Evolutionary conservation across 2,329 filamentous ascomycete genomes (phyloP).

Genomic region (Clarireedia hainanense): DNA sequence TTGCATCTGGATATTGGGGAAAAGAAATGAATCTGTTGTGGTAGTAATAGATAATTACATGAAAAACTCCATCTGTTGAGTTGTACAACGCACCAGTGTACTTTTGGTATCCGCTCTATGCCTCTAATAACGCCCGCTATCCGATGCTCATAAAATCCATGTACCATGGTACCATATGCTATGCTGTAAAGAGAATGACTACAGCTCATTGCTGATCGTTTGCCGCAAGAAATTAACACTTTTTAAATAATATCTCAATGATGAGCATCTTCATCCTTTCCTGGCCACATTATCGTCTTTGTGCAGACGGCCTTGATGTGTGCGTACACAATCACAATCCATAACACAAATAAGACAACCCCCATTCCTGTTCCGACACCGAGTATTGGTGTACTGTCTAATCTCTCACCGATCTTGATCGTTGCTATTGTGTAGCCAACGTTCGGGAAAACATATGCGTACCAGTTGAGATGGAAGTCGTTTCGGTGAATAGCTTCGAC

Average conservation of each 20-base stretch:
- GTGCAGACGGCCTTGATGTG: conserved; percentile 27
- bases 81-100: background rate
- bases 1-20: conserved; percentile 2
- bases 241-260: conserved; percentile 8
- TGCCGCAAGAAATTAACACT: background rate
- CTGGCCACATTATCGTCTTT: conserved; percentile 30
- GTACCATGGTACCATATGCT: background rate
- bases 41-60: conserved; percentile 1
- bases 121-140: conserved; percentile 2
- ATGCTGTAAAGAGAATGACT: conserved; percentile 5
- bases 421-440: conserved; percentile 51
- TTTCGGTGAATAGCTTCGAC: conserved; percentile 34
- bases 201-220: background rate
- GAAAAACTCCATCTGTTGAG: background rate
- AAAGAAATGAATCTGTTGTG: background rate
- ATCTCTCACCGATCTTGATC: conserved; percentile 43
- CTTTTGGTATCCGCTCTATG: background rate
- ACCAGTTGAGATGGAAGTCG: conserved; percentile 55
- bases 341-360: conserved; percentile 32
- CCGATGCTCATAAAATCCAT: background rate
- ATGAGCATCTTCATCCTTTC: conserved; percentile 30
- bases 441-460: conserved; percentile 56
- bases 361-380: conserved; percentile 46
- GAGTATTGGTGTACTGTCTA: conserved; percentile 37
- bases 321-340: conserved; percentile 23